Evolutionary conservation across 2,329 filamentous ascomycete genomes (phyloP).

Genomic region (Beauveria sp.): DNA sequence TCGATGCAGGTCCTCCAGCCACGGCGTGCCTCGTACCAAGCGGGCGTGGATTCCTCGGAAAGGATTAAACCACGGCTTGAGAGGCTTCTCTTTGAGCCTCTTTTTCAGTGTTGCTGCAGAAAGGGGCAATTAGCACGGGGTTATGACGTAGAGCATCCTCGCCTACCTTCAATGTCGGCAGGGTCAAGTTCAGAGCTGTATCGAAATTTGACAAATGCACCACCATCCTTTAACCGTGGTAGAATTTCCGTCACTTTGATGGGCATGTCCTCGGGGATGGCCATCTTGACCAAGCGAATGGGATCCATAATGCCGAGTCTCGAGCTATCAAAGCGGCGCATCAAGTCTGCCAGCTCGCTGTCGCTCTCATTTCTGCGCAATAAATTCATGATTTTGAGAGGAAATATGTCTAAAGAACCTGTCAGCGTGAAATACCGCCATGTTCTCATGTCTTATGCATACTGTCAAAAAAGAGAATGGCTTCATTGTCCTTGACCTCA

Average conservation of each 20-base stretch:
- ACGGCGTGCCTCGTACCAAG: constrained; percentile 76
- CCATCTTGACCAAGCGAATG: constrained; percentile 48
- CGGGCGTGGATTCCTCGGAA: constrained; percentile 63
- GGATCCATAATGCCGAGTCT: constrained; percentile 45
- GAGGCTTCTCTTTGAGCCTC: constrained; percentile 59
- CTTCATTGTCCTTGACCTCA: constrained; percentile 64
- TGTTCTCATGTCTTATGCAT: constrained; percentile 22
- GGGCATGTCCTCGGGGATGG: constrained; percentile 53
- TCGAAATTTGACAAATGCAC: constrained; percentile 83
- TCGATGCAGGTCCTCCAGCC: constrained; percentile 87
- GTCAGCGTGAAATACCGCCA: constrained; percentile 5
- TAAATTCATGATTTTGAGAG: constrained; percentile 56
- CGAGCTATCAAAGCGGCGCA: constrained; percentile 44
- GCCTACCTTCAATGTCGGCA: constrained; percentile 35
- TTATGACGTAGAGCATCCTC: too few species aligned
- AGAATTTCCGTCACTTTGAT: constrained; percentile 74
- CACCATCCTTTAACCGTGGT: constrained; percentile 82
- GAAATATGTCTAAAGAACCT: constrained; percentile 62
- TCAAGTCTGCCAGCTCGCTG: constrained; percentile 40
- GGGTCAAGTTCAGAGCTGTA: constrained; percentile 34
- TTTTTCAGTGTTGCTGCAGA: constrained; percentile 44
- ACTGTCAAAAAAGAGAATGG: constrained; percentile 88
- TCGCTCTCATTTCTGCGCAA: constrained; percentile 42
- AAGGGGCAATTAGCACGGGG: neutral
- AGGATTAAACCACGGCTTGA: constrained; percentile 87